phyloP scores from a whole-genome alignment of 208 protist genomes.

The Lotmaria passim region DNA sequence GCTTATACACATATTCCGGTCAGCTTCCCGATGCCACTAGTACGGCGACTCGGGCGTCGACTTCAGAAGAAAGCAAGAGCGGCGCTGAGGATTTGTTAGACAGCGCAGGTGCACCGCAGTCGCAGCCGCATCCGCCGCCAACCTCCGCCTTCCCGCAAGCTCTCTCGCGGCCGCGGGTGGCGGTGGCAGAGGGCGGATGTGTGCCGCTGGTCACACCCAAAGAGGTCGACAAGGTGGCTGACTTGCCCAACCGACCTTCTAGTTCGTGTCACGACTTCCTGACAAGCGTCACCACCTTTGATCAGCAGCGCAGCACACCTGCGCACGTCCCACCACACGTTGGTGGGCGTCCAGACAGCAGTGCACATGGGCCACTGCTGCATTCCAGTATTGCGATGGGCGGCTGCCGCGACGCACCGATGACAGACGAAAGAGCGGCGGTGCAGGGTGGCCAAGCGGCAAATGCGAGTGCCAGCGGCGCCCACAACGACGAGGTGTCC shows the following conservation, averaged over 20 bases:
- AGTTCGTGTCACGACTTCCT: constrained; percentile 7
- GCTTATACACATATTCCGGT: constrained; percentile 19
- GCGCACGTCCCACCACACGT: not conserved
- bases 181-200: not conserved
- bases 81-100: not conserved
- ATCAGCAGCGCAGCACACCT: constrained; percentile 1
- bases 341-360: no score
- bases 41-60: not conserved
- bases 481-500: not conserved
- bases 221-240: not conserved
- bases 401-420: not conserved
- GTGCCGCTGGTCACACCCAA: not conserved
- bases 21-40: not conserved
- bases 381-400: not conserved
- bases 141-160: not conserved
- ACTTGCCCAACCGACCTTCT: not conserved
- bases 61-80: not conserved
- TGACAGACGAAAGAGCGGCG: no score
- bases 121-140: not conserved
- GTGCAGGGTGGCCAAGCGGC: not conserved
- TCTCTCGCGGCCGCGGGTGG: not conserved
- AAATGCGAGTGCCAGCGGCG: not conserved
- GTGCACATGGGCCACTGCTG: not conserved
- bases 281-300: constrained; percentile 1
- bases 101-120: not conserved